These are phyloP conservation scores for Russula lepida DNA, from an alignment of 768 basidiomycete species.

Conservation along the genomic window DNA sequence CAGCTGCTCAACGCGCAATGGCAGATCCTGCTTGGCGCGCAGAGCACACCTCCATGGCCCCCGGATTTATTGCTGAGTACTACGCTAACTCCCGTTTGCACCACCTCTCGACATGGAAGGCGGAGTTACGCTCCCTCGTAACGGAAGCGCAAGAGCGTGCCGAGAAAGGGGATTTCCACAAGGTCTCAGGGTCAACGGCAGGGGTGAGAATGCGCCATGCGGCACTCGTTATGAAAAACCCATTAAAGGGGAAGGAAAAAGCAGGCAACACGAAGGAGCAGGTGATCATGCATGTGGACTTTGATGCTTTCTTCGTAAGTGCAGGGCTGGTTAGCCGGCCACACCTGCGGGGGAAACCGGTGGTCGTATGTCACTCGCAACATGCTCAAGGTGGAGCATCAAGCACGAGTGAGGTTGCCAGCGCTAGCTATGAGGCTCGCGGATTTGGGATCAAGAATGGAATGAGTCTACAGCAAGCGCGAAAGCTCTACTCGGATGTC, in stretches of 20 bases:
- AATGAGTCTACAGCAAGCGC: slow-evolving; percentile 85
- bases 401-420: slow-evolving; percentile 92
- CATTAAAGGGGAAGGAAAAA: slow-evolving; percentile 52
- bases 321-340: slow-evolving; percentile 78
- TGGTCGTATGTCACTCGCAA: slow-evolving; percentile 94
- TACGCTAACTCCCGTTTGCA: slow-evolving; percentile 83
- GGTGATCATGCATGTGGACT: slow-evolving; percentile 88
- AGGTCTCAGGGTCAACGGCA: slow-evolving; percentile 20
- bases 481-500: slow-evolving; percentile 63
- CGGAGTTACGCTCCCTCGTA: slow-evolving; percentile 75
- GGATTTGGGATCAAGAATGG: slow-evolving; percentile 84
- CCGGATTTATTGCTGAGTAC: slow-evolving; percentile 73
- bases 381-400: slow-evolving; percentile 58
- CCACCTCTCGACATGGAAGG: slow-evolving; percentile 86
- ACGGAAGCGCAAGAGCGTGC: slow-evolving; percentile 68
- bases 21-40: slow-evolving; percentile 78
- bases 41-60: slow-evolving; percentile 78
- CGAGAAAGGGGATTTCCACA: slow-evolving; percentile 33
- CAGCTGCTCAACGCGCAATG: slow-evolving; percentile 69
- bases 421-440: slow-evolving; percentile 89
- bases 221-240: slow-evolving; percentile 41
- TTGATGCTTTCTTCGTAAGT: slow-evolving; percentile 95
- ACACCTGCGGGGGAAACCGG: slow-evolving; percentile 77
- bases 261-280: slow-evolving; percentile 43
- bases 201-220: slow-evolving; percentile 31